Percentiles rank a stretch among this genome's conserved stretches.
These are phyloP conservation scores for Solanum phureja DNA, from an alignment of 257 asterid species.

Conservation along the genomic window DNA sequence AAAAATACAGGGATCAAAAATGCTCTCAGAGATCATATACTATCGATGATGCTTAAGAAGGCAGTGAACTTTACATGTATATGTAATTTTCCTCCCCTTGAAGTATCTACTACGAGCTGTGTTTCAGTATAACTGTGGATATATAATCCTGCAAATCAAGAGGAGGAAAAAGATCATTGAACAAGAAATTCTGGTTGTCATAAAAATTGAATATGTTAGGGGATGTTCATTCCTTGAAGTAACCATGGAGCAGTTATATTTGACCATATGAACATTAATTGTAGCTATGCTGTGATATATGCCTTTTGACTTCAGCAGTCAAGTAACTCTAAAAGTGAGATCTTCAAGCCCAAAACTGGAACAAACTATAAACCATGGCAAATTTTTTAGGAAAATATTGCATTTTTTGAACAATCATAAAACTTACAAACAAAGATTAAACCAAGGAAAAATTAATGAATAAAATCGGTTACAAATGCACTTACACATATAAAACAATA, in stretches of 20 bases:
- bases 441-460: background rate
- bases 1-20: background rate
- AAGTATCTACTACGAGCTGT: conserved; percentile 86
- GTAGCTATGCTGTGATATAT: background rate
- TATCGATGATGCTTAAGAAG: background rate
- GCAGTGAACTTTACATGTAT: conserved; percentile 52
- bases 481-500: background rate
- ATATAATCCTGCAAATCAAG: conserved; percentile 66
- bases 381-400: background rate
- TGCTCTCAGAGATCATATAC: background rate
- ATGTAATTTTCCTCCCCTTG: conserved; percentile 86
- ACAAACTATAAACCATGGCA: background rate
- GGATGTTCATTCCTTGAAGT: background rate
- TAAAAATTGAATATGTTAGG: background rate
- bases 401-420: background rate
- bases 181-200: background rate
- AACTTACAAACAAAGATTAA: background rate
- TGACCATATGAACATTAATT: background rate
- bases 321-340: background rate
- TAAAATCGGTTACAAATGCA: background rate
- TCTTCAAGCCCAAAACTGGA: background rate
- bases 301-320: background rate
- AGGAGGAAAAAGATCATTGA: conserved; percentile 3
- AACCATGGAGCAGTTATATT: background rate
- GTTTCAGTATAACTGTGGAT: conserved; percentile 78